phyloP scores from a whole-genome alignment of 345 rosid genomes.

The Lumnitzera littorea region DNA sequence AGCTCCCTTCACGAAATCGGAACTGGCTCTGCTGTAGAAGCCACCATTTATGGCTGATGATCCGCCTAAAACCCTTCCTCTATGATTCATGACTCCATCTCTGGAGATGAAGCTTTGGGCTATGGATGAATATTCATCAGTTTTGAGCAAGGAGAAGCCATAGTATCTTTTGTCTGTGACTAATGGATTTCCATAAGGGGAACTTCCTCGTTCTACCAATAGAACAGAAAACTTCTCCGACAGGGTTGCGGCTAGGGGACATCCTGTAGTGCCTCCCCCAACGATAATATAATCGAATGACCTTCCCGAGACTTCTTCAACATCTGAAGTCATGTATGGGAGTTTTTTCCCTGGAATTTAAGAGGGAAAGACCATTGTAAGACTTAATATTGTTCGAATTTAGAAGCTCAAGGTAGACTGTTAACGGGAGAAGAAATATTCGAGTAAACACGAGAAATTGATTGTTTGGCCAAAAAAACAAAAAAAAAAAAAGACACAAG shows the following conservation, averaged over 20 bases:
- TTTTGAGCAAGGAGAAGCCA: conserved; percentile 45
- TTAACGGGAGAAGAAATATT: background rate
- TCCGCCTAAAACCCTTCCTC: conserved; percentile 72
- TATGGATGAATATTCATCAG: conserved; percentile 48
- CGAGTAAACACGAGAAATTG: background rate
- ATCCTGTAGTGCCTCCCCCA: conserved; percentile 71
- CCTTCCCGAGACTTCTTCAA: conserved; percentile 45
- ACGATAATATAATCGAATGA: conserved; percentile 64
- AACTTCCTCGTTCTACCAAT: conserved; percentile 58
- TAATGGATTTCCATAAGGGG: conserved; percentile 52
- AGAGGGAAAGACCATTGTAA: background rate
- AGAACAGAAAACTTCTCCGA: conserved; percentile 55
- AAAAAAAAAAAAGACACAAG: no score
- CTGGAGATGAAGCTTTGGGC: conserved; percentile 52
- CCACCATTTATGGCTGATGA: conserved; percentile 66
- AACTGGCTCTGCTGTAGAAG: conserved; percentile 65
- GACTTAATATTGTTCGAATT: background rate
- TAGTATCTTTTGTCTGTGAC: conserved; percentile 30
- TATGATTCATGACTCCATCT: conserved; percentile 42
- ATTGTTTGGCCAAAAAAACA: background rate
- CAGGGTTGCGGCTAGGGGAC: conserved; percentile 63
- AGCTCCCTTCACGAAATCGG: conserved; percentile 33
- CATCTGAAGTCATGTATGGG: conserved; percentile 56
- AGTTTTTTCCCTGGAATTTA: conserved; percentile 28
- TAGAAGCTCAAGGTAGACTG: background rate